These are phyloP conservation scores for Solanum etuberosum DNA, from an alignment of 257 asterid species.

Conservation along the genomic window DNA sequence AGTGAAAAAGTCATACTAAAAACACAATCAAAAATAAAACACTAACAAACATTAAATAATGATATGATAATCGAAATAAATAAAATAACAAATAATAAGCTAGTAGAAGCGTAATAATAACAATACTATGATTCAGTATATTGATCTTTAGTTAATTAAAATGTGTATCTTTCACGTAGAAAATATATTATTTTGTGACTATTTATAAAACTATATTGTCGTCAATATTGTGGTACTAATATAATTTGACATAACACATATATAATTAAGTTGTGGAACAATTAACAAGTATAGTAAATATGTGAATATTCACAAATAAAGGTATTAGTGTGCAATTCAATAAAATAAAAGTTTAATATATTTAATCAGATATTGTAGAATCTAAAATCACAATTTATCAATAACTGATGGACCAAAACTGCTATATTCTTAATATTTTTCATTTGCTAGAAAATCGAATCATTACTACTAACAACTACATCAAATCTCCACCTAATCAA, in stretches of 20 bases:
- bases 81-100: too few relatives aligned
- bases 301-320: not conserved
- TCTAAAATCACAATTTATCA: not conserved
- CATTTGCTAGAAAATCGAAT: conserved; percentile 12
- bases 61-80: too few relatives aligned
- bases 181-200: not conserved
- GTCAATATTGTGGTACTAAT: not conserved
- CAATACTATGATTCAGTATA: not conserved
- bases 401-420: not conserved
- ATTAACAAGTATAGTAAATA: not conserved
- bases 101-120: too few relatives aligned
- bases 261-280: not conserved
- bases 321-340: not conserved
- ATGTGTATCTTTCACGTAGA: not conserved
- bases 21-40: too few relatives aligned
- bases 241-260: not conserved
- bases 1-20: too few relatives aligned
- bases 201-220: too few relatives aligned
- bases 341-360: not conserved
- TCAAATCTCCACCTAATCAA: conserved; percentile 18
- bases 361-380: not conserved
- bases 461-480: conserved; percentile 16
- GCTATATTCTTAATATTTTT: not conserved
- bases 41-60: too few relatives aligned
- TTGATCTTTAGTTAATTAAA: not conserved